phyloP scores from a whole-genome alignment of 1,284 basidiomycete genomes.

The Puccinia triticina region DNA sequence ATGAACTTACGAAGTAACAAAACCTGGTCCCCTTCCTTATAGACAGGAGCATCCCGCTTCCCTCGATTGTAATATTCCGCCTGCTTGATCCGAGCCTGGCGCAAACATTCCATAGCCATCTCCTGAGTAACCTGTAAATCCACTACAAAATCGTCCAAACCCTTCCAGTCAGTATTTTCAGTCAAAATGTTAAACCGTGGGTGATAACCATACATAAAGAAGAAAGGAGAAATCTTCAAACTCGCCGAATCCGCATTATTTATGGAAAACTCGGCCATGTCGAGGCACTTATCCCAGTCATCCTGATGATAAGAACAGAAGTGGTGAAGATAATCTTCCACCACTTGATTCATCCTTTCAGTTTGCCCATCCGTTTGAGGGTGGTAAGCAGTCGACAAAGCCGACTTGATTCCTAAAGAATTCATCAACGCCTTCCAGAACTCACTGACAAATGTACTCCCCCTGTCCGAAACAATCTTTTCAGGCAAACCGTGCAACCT shows the following conservation, averaged over 20 bases:
- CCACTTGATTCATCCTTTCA: too few relatives aligned
- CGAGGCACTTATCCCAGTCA: constrained; percentile 56
- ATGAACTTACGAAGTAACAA: too few relatives aligned
- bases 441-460: background rate
- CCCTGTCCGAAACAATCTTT: background rate
- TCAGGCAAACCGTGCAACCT: constrained; percentile 24
- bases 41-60: too few relatives aligned
- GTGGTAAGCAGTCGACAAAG: background rate
- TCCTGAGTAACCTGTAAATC: background rate
- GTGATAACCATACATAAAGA: constrained; percentile 8
- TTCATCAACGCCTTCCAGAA: background rate
- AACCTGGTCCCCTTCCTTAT: too few relatives aligned
- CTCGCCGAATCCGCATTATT: too few relatives aligned
- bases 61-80: too few relatives aligned
- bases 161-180: too few relatives aligned
- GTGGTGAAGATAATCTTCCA: constrained; percentile 52
- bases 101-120: too few relatives aligned
- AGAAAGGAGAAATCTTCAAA: background rate
- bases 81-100: too few relatives aligned
- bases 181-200: background rate
- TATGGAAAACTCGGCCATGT: constrained; percentile 41
- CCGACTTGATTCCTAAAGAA: background rate
- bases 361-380: too few relatives aligned
- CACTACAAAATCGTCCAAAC: background rate
- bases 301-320: constrained; percentile 53